phyloP scores from a whole-genome alignment of 306 rosid genomes.

The Cyclanthera cordifolia region DNA sequence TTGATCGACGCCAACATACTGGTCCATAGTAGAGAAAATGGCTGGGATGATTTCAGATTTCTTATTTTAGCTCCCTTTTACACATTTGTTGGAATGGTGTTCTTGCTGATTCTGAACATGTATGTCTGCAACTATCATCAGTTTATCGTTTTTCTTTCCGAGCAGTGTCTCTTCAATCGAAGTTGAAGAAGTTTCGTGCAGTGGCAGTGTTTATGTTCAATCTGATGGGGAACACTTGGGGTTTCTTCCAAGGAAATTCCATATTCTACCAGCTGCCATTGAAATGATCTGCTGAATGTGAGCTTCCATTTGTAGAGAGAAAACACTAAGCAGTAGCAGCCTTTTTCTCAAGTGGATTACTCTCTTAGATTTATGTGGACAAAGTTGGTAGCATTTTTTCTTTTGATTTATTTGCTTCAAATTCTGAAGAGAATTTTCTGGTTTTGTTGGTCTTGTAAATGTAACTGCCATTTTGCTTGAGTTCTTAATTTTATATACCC shows the following conservation, averaged over 20 bases:
- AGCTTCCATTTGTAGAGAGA: conserved; percentile 3
- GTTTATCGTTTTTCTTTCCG: background rate
- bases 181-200: conserved; percentile 61
- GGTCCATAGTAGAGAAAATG: background rate
- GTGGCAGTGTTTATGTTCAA: conserved; percentile 53
- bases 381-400: background rate
- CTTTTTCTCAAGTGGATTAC: background rate
- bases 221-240: conserved; percentile 92
- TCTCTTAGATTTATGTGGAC: background rate
- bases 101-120: background rate
- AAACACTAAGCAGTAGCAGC: background rate
- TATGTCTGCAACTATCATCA: background rate
- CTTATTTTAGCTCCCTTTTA: background rate
- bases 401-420: background rate
- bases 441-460: background rate
- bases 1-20: background rate
- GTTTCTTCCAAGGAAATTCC: conserved; percentile 66
- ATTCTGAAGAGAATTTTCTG: background rate
- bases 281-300: conserved; percentile 68
- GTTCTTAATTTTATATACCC: background rate
- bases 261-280: conserved; percentile 57
- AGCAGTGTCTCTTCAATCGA: conserved; percentile 56
- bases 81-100: background rate
- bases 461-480: background rate
- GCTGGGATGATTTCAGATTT: background rate